These are phyloP conservation scores for Citrus glauca DNA, from an alignment of 345 rosid species.

Conservation along the genomic window DNA sequence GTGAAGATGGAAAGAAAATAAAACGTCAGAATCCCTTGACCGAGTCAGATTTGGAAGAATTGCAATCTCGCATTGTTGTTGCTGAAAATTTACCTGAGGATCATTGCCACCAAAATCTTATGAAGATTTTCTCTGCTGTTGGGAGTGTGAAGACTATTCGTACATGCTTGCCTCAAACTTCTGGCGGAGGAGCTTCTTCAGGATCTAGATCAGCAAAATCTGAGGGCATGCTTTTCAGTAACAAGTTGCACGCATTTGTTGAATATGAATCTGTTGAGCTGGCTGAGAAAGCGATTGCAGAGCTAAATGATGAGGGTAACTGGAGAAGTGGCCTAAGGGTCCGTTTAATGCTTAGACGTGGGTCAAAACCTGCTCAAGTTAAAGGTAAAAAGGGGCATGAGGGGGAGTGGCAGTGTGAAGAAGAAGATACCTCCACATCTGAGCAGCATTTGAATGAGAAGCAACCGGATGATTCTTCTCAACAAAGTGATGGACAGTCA, in stretches of 20 bases:
- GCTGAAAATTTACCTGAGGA: slow-evolving; percentile 99
- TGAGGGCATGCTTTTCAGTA: slow-evolving; percentile 75
- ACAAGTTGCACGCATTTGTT: slow-evolving; percentile 99
- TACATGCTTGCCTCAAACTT: slow-evolving; percentile 84
- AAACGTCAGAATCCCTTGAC: slow-evolving; percentile 70
- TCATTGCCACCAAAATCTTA: slow-evolving; percentile 95
- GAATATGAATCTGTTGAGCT: slow-evolving; percentile 84
- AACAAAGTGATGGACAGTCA: slow-evolving; percentile 47
- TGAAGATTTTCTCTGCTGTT: slow-evolving; percentile 89
- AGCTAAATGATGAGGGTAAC: slow-evolving; percentile 75
- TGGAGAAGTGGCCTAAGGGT: slow-evolving; percentile 98
- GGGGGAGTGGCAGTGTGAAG: slow-evolving; percentile 68
- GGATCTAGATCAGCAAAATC: slow-evolving; percentile 72
- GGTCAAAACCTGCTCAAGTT: slow-evolving; percentile 57
- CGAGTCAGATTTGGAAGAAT: slow-evolving; percentile 80
- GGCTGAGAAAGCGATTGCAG: slow-evolving; percentile 95
- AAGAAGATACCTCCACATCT: slow-evolving; percentile 70
- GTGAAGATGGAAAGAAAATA: slow-evolving; percentile 94
- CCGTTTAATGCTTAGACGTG: slow-evolving; percentile 69
- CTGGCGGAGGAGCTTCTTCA: slow-evolving; percentile 56
- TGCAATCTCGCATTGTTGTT: slow-evolving; percentile 91
- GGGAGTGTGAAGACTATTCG: slow-evolving; percentile 98
- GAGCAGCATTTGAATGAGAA: slow-evolving; percentile 62
- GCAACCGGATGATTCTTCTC: slow-evolving; percentile 51
- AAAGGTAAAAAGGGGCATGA: slow-evolving; percentile 75